A percentile compares a stretch with the other conserved stretches of the same genome.
Conservation (phyloP, 2,329 filamentous ascomycete species). For the Claviceps africana region DNA sequence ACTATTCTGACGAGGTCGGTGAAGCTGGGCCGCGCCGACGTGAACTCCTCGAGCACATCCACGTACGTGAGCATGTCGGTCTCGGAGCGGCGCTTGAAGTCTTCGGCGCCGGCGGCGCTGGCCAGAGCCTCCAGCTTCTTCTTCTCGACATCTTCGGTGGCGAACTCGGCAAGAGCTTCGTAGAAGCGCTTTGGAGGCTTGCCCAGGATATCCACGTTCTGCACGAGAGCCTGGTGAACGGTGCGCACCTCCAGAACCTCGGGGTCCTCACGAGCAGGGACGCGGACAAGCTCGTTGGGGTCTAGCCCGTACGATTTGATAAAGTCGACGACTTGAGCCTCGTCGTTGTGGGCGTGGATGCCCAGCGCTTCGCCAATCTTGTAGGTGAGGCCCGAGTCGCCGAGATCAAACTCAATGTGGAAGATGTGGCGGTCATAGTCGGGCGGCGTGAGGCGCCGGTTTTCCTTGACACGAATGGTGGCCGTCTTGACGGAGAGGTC, state of each 20-base stretch:
- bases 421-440: slow-evolving; percentile 98
- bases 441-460: slow-evolving; percentile 74
- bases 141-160: slow-evolving; percentile 69
- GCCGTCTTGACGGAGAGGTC: slow-evolving; percentile 77
- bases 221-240: slow-evolving; percentile 76
- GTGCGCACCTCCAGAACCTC: slow-evolving; percentile 72
- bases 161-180: slow-evolving; percentile 77
- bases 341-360: slow-evolving; percentile 89
- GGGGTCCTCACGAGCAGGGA: slow-evolving; percentile 69
- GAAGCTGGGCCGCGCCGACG: slow-evolving; percentile 76
- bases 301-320: slow-evolving; percentile 82
- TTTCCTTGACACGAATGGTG: slow-evolving; percentile 85
- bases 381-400: slow-evolving; percentile 80
- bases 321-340: slow-evolving; percentile 64
- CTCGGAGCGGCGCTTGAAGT: slow-evolving; percentile 86
- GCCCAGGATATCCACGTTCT: slow-evolving; percentile 94
- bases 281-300: slow-evolving; percentile 73
- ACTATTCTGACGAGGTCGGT: slow-evolving; percentile 81
- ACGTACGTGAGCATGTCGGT: slow-evolving; percentile 85
- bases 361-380: slow-evolving; percentile 95
- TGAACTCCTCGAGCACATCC: slow-evolving; percentile 79
- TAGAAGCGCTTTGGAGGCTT: slow-evolving; percentile 97
- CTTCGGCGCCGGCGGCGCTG: slow-evolving; percentile 64
- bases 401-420: slow-evolving; percentile 97
- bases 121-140: slow-evolving; percentile 64